Evolutionary conservation across 768 basidiomycete species (phyloP).

Genomic region (Erythrobasidium yunnanense): DNA sequence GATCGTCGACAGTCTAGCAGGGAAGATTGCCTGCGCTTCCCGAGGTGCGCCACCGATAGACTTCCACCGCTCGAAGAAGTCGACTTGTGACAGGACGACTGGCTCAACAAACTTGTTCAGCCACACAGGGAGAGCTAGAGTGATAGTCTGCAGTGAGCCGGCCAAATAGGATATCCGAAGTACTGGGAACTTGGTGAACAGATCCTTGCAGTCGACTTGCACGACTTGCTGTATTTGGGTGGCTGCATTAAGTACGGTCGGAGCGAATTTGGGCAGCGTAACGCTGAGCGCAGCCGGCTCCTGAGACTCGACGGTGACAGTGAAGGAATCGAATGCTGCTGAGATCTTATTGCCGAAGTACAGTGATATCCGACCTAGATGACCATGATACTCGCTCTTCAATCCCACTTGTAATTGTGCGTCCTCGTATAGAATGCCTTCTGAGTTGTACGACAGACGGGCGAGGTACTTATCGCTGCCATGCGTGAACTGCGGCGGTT

Average conservation of each 20-base stretch:
- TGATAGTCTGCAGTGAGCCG: slow-evolving; percentile 76
- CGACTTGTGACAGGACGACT: slow-evolving; percentile 65
- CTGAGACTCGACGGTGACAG: slow-evolving; percentile 59
- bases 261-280: slow-evolving; percentile 81
- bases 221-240: slow-evolving; percentile 86
- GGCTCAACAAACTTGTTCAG: slow-evolving; percentile 88
- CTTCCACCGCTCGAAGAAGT: slow-evolving; percentile 98
- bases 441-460: slow-evolving; percentile 56
- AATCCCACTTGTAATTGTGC: slow-evolving; percentile 87
- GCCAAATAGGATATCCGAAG: slow-evolving; percentile 82
- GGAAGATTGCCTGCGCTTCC: slow-evolving; percentile 79
- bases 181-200: slow-evolving; percentile 65
- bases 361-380: slow-evolving; percentile 82
- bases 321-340: slow-evolving; percentile 79
- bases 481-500: slow-evolving; percentile 28
- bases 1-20: slow-evolving; percentile 54
- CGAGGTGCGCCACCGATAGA: slow-evolving; percentile 89
- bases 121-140: slow-evolving; percentile 72
- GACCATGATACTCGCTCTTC: slow-evolving; percentile 91
- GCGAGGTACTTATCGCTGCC: slow-evolving; percentile 35
- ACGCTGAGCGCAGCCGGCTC: slow-evolving; percentile 67
- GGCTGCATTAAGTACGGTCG: slow-evolving; percentile 64
- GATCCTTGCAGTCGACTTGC: slow-evolving; percentile 86
- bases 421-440: slow-evolving; percentile 92
- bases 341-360: slow-evolving; percentile 94